Evolutionary conservation across 345 rosid genomes (phyloP).

Genomic region (Dimocarpus longan): DNA sequence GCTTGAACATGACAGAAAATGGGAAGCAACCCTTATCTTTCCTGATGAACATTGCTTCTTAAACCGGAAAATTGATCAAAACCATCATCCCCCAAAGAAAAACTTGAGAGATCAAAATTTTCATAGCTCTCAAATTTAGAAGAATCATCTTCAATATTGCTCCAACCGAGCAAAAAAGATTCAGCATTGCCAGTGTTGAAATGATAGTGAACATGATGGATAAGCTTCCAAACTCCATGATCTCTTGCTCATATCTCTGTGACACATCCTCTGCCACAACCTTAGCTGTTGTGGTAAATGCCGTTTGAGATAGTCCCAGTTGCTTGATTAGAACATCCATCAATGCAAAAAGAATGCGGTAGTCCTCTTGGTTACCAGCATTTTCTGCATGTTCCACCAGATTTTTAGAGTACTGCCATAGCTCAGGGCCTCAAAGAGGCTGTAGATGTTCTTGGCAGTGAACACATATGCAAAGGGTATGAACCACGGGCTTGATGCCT

Average conservation of each 20-base stretch:
- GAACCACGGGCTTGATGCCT: conserved; percentile 29
- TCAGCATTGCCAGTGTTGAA: conserved; percentile 45
- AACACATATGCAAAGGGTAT: conserved; percentile 23
- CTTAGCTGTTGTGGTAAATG: conserved; percentile 40
- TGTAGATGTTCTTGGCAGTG: conserved; percentile 13
- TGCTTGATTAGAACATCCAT: conserved; percentile 22
- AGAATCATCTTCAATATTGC: not conserved
- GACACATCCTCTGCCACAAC: conserved; percentile 36
- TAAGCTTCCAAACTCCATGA: conserved; percentile 46
- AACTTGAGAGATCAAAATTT: conserved; percentile 23
- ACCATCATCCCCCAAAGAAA: conserved; percentile 34
- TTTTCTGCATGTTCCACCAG: conserved; percentile 31
- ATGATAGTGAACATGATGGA: conserved; percentile 36
- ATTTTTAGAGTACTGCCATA: not conserved
- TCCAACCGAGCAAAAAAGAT: conserved; percentile 34
- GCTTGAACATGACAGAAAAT: conserved; percentile 27
- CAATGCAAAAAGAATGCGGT: not conserved
- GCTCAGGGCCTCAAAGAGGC: conserved; percentile 16
- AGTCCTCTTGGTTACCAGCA: conserved; percentile 16
- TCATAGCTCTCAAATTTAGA: not conserved
- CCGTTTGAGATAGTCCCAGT: conserved; percentile 38
- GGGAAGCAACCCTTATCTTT: conserved; percentile 39
- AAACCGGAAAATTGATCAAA: conserved; percentile 31
- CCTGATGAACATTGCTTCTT: conserved; percentile 38
- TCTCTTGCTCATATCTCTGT: conserved; percentile 37